A percentile compares a stretch with the other conserved stretches of the same genome.
These are phyloP conservation scores for Mycogone perniciosa DNA, from an alignment of 2,329 filamentous ascomycete species.

Conservation along the genomic window DNA sequence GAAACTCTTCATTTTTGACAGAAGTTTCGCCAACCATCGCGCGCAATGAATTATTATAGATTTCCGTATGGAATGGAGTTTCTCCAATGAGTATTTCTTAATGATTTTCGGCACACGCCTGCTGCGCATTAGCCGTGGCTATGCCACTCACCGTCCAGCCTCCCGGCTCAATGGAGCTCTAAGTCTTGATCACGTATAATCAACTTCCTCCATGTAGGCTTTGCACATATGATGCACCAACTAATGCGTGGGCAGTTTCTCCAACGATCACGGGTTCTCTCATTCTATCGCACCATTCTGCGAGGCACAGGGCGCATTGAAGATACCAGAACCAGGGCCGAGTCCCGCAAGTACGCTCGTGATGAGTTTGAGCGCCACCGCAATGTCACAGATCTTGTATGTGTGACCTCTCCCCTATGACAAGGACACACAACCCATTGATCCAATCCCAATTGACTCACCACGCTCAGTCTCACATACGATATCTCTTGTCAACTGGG, in stretches of 20 bases:
- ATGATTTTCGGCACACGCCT: conserved; percentile 23
- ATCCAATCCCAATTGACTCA: background rate
- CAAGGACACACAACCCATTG: background rate
- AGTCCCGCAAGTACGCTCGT: conserved; percentile 51
- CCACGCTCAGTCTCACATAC: conserved; percentile 46
- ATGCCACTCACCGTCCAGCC: conserved; percentile 26
- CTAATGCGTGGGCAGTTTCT: conserved; percentile 43
- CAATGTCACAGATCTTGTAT: conserved; percentile 49
- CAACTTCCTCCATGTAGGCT: background rate
- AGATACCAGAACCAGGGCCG: conserved; percentile 45
- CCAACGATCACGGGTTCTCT: conserved; percentile 47
- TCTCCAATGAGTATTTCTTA: conserved; percentile 6
- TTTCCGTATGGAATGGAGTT: background rate
- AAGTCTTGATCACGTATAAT: conserved; percentile 51
- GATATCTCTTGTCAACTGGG: conserved; percentile 57
- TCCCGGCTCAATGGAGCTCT: conserved; percentile 34
- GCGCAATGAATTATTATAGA: background rate
- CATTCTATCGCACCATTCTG: conserved; percentile 53
- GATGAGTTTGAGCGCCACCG: conserved; percentile 57
- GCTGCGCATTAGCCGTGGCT: conserved; percentile 27
- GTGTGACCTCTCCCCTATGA: conserved; percentile 19
- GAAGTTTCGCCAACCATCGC: background rate
- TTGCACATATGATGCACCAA: background rate
- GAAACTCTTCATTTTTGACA: background rate
- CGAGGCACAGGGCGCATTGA: conserved; percentile 47